Evolutionary conservation across 1,284 basidiomycete genomes (phyloP).

Genomic region (Prillingera fragicola): DNA sequence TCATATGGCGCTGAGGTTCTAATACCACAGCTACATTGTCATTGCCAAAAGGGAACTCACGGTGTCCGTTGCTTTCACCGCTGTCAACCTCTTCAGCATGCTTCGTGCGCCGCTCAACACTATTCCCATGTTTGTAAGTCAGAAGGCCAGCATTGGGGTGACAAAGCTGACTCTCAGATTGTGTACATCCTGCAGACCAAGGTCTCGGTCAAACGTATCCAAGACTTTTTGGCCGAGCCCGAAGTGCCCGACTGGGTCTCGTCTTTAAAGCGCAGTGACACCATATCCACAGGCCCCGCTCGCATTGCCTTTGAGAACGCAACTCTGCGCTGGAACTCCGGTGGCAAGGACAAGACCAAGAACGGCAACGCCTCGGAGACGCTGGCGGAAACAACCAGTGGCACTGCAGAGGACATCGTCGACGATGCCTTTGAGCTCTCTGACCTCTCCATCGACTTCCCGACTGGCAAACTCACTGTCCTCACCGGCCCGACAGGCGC

Average conservation of each 20-base stretch:
- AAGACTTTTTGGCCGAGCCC: constrained; percentile 72
- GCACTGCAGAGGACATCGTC: constrained; percentile 14
- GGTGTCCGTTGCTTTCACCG: constrained; percentile 48
- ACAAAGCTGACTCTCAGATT: constrained; percentile 19
- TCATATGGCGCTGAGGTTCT: background rate
- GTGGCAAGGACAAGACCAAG: constrained; percentile 34
- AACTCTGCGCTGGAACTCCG: constrained; percentile 63
- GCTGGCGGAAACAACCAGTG: constrained; percentile 18
- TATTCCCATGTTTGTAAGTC: constrained; percentile 35
- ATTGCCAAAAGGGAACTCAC: constrained; percentile 47
- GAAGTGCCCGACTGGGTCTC: constrained; percentile 70
- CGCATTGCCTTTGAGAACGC: constrained; percentile 62
- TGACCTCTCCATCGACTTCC: constrained; percentile 64
- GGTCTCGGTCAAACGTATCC: constrained; percentile 72
- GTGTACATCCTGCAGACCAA: constrained; percentile 54
- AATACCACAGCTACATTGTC: constrained; percentile 40
- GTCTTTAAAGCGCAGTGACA: constrained; percentile 52
- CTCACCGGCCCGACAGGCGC: constrained; percentile 71
- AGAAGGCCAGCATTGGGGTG: background rate
- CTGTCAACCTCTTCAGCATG: constrained; percentile 49
- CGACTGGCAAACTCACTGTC: constrained; percentile 61
- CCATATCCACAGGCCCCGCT: constrained; percentile 24
- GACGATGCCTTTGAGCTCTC: constrained; percentile 55
- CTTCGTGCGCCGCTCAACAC: constrained; percentile 53
- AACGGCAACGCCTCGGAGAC: constrained; percentile 21